These are phyloP conservation scores for Penicillium pulvis DNA, from an alignment of 495 filamentous ascomycete species.

Conservation along the genomic window DNA sequence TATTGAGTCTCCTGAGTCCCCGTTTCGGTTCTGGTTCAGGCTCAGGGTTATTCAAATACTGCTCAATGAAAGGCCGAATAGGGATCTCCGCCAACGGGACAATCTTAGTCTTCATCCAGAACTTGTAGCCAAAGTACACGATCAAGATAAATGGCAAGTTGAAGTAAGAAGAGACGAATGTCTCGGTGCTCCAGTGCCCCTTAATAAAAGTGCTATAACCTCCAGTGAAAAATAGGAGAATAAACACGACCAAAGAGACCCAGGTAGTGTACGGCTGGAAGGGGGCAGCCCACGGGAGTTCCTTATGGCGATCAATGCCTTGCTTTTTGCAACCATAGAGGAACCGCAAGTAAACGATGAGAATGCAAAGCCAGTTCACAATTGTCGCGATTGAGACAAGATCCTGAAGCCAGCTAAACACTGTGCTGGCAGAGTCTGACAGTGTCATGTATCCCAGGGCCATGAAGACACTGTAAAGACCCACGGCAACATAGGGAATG, in stretches of 20 bases:
- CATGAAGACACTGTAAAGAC: slow-evolving; percentile 52
- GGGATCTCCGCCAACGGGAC: slow-evolving; percentile 52
- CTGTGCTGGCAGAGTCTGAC: slow-evolving; percentile 50
- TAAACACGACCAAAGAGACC: slow-evolving; percentile 47
- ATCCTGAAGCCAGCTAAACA: slow-evolving; percentile 60
- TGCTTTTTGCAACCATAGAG: slow-evolving; percentile 53
- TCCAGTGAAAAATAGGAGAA: slow-evolving; percentile 41
- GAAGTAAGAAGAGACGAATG: slow-evolving; percentile 34
- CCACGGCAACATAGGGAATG: slow-evolving; percentile 56
- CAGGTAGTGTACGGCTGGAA: slow-evolving; percentile 56
- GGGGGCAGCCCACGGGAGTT: slow-evolving; percentile 53
- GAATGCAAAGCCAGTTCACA: slow-evolving; percentile 57
- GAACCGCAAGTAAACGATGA: slow-evolving; percentile 57
- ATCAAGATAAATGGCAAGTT: slow-evolving; percentile 56
- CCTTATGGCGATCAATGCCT: slow-evolving; percentile 35
- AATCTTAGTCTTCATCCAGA: slow-evolving; percentile 55
- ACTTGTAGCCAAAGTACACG: slow-evolving; percentile 57
- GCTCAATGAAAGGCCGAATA: slow-evolving; percentile 32
- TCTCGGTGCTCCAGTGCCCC: slow-evolving; percentile 40
- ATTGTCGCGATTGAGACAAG: slow-evolving; percentile 55
- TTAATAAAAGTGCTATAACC: slow-evolving; percentile 50
- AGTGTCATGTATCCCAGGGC: slow-evolving; percentile 59
- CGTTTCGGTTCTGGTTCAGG: slow-evolving; percentile 18
- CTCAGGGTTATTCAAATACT: slow-evolving; percentile 26
- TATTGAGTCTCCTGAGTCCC: slow-evolving; percentile 22